Conservation (phyloP, 768 basidiomycete species). For the Floccularia luteovirens region DNA sequence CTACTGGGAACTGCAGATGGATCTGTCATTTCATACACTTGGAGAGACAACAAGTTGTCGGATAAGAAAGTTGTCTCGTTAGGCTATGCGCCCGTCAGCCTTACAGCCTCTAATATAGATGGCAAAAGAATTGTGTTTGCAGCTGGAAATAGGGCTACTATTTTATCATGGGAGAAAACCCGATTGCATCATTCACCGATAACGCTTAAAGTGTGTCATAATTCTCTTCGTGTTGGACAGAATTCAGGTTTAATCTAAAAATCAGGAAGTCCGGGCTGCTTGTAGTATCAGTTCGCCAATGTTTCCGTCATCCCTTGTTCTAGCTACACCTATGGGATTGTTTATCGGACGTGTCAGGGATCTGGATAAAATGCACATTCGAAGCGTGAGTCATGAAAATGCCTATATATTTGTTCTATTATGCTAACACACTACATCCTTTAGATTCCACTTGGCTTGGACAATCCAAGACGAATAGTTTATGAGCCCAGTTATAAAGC, state of each 20-base stretch:
- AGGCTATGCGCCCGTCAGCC: constrained; percentile 57
- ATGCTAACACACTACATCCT: not conserved
- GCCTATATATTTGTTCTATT: constrained; percentile 2
- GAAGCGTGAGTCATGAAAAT: constrained; percentile 42
- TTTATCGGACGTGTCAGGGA: constrained; percentile 60
- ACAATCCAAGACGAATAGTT: constrained; percentile 63
- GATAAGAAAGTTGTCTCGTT: constrained; percentile 57
- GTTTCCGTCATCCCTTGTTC: constrained; percentile 48
- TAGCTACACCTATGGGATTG: constrained; percentile 47
- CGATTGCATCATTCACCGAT: constrained; percentile 63
- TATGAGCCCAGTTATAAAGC: constrained; percentile 45
- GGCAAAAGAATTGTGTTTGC: constrained; percentile 58
- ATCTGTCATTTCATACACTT: constrained; percentile 48
- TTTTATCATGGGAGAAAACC: constrained; percentile 63
- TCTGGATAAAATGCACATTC: constrained; percentile 75
- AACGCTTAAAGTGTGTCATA: constrained; percentile 47
- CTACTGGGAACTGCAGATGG: constrained; percentile 76
- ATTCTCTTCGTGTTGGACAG: not conserved
- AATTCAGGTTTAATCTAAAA: not conserved
- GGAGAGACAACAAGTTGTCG: constrained; percentile 31
- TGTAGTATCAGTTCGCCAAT: constrained; percentile 37
- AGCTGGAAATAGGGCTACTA: constrained; percentile 58
- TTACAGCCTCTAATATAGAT: constrained; percentile 49
- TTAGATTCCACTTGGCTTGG: constrained; percentile 65
- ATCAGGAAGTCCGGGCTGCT: constrained; percentile 45